Evolutionary conservation across 129 eudicot genomes (phyloP), one percentile per base, ranked within the genome.

Genomic region (Kitagawia praeruptora): DNA sequence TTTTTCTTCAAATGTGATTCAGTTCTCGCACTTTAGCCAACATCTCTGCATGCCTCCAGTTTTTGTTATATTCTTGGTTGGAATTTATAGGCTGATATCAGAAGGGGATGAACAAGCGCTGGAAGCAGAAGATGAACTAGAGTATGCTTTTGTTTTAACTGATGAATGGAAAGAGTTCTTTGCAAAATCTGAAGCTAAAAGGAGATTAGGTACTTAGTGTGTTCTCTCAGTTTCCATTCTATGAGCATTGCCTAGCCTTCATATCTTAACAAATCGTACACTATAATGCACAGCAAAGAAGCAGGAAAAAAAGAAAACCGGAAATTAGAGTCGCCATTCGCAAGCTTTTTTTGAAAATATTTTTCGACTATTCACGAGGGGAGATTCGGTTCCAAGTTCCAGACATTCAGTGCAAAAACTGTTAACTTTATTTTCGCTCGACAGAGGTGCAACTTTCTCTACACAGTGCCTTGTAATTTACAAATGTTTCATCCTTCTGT

Each of bases 151-250:
- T 80, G 97, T 90, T 78, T 82, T 92, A 82, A 88, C 96, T 23
- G 97, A 90, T 78, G 97, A 92, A 85, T 90, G 93, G 97, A 90
- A 85, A 82, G 97, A 92, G 16, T 92, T 92, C 74, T 90, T 92
- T 81, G 93, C 91, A 53, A 90, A 90, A 88, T 88, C 97, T 14
- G 97, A 92, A 81, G 96, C 97, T 48, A 88, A 88, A 85, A 85
- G 93, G 85, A 85, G 84, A 85, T 85, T 48, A 80, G 97, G 95
- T 89, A 28, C 6, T 75, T 81, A 18, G 21, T 41, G 75, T 54
- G 16, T 73, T 67, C 48, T 21, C 37, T 72, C 53, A 34, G 79
- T 71, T 75, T 16, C 39, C 67, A 2, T 49, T 49, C 5, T 83
- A 39, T 47, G 25, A 31, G 70, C 40, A 75, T 74, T 61, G 27